Evolutionary conservation across 2,329 filamentous ascomycete species (phyloP), one percentile per base, ranked within the genome.

Genomic region (Cytospora paraplurivora): DNA sequence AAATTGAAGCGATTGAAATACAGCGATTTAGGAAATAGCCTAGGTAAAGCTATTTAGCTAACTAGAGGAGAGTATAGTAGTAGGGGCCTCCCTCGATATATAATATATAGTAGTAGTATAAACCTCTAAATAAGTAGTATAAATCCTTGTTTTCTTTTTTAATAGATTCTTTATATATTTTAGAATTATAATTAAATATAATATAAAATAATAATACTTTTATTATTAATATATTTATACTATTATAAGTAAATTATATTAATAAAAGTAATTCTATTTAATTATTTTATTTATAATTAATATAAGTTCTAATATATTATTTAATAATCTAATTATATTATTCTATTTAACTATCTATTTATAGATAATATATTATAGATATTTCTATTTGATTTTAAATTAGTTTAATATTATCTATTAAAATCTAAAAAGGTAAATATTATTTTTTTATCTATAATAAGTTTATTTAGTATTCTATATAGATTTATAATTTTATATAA

Each of bases 271-370:
- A 12, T 32, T 41, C 19, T 19, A 47, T 32, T 33, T 57, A 49
- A 57, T 33, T 49, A 21, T 57, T 21, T 41, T 34, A 33, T 27
- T 49, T 27, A 56, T 56, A 56, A 32, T 19, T 47, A 56, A 34
- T 6, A 47, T 56, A 56, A 17, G 32, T 47, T 34, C n/a, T 56
- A 56, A 52, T 8, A 12, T 52, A 52, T 17, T 15, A 5, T 52
- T 52, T 52, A 33, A 52, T 7, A 3, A 27, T 51, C 13, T 27
- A 51, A 11, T 51, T 51, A 51, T 27, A 11, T 17, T 6, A 1
- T 32, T 51, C 8, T 32, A 6, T 51, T 32, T 27, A 51, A 12
- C 7, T 32, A 12, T 51, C 7, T 37, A 35, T 47, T 15, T 47
- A 47, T 19, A 19, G n/a, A 7, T 47, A 47, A 7, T 19, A 47